phyloP scores from a whole-genome alignment of 2,329 filamentous ascomycete genomes.

The Akanthomyces dipterigenus region DNA sequence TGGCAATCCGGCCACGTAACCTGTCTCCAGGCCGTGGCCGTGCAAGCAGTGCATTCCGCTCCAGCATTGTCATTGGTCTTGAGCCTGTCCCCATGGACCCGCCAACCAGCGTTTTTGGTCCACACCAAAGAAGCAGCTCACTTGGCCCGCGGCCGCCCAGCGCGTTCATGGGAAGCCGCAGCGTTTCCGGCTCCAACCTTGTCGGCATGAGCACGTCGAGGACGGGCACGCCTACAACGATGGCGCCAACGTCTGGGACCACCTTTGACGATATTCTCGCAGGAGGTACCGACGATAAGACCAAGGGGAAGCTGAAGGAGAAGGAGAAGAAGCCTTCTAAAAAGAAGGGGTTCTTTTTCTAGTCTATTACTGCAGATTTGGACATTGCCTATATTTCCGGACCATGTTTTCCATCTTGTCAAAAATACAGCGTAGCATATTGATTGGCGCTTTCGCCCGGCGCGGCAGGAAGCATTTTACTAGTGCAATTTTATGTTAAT shows the following conservation, averaged over 20 bases:
- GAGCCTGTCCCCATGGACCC: conserved; percentile 36
- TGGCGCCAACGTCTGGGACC: conserved; percentile 25
- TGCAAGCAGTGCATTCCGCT: conserved; percentile 30
- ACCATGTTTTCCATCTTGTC: background rate
- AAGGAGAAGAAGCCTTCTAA: conserved; percentile 36
- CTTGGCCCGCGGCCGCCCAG: conserved; percentile 27
- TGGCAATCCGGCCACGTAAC: conserved; percentile 31
- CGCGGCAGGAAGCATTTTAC: background rate
- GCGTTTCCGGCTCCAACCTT: conserved; percentile 30
- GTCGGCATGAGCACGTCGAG: conserved; percentile 19
- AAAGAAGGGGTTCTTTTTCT: conserved; percentile 10
- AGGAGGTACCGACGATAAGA: conserved; percentile 24
- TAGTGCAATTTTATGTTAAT: background rate
- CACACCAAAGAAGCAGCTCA: conserved; percentile 30
- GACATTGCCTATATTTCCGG: background rate
- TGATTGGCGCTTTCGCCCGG: background rate
- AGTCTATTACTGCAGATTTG: background rate
- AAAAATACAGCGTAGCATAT: background rate
- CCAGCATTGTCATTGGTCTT: conserved; percentile 37
- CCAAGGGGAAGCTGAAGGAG: conserved; percentile 29
- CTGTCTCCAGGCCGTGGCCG: conserved; percentile 30
- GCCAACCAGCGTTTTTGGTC: conserved; percentile 19
- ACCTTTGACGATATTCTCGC: conserved; percentile 46
- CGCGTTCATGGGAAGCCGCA: conserved; percentile 27
- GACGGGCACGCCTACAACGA: conserved; percentile 16